Conservation (phyloP, 139 green algal genomes). For the Chlorella ohadii region DNA sequence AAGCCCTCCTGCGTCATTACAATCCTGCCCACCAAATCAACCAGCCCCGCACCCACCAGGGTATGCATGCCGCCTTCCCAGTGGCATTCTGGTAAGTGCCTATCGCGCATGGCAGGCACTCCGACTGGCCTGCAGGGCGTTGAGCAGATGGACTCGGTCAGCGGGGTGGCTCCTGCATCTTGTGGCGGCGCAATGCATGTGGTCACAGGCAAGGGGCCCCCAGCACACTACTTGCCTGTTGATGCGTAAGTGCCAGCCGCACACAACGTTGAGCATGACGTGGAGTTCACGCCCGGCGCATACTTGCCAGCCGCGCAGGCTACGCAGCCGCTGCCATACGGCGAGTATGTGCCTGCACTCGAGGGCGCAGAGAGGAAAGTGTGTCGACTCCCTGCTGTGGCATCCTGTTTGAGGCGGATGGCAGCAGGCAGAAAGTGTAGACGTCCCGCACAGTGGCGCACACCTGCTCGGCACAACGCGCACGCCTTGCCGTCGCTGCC, state of each 20-base stretch:
- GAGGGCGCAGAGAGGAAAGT: background rate
- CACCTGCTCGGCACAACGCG: slow-evolving; percentile 20
- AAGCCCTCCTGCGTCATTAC: no score
- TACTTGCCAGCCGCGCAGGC: slow-evolving; percentile 15
- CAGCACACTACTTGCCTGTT: no score
- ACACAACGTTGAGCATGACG: background rate
- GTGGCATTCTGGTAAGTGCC: background rate
- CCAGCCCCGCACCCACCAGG: no score
- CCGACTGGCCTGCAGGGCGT: background rate
- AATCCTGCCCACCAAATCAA: no score
- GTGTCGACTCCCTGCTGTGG: background rate
- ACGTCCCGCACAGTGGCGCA: background rate
- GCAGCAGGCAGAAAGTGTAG: background rate
- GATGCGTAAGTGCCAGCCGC: slow-evolving; percentile 5
- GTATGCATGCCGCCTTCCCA: background rate
- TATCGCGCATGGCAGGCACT: background rate
- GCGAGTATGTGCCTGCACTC: background rate
- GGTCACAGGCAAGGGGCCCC: no score
- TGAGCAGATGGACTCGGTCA: no score
- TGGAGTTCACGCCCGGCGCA: background rate
- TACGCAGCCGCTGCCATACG: background rate
- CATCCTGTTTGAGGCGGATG: no score
- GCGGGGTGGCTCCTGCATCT: no score
- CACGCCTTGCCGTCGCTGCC: slow-evolving; percentile 26
- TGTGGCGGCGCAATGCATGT: no score